phyloP scores from a whole-genome alignment of 345 rosid genomes.

The Microthlaspi erraticum region DNA sequence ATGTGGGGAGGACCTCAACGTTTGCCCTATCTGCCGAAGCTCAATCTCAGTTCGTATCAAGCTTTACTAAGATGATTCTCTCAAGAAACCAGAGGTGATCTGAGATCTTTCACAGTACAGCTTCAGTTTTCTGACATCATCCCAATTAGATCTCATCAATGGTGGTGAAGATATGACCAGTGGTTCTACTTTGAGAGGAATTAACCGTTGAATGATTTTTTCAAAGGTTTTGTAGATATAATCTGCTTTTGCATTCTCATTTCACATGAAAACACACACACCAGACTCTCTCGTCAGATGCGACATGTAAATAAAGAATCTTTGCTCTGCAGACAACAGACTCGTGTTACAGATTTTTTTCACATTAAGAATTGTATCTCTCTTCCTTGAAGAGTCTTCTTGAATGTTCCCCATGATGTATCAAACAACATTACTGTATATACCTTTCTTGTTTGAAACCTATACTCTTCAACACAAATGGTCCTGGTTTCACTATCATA shows the following conservation, averaged over 20 bases:
- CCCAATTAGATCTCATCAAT: slow-evolving; percentile 20
- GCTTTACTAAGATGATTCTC: slow-evolving; percentile 57
- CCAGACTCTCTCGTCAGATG: slow-evolving; percentile 5
- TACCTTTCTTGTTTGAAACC: slow-evolving; percentile 36
- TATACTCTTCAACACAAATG: slow-evolving; percentile 14
- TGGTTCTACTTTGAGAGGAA: background rate
- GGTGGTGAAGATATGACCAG: slow-evolving; percentile 21
- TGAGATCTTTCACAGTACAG: slow-evolving; percentile 19
- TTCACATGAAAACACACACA: slow-evolving; percentile 7
- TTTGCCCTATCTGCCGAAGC: slow-evolving; percentile 84
- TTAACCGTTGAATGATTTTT: background rate
- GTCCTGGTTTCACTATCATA: slow-evolving; percentile 16
- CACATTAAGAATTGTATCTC: background rate
- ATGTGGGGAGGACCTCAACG: slow-evolving; percentile 72
- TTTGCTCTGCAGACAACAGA: slow-evolving; percentile 12
- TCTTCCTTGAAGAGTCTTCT: background rate
- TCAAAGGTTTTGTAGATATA: slow-evolving; percentile 32
- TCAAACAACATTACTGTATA: slow-evolving; percentile 9
- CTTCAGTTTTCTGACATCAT: slow-evolving; percentile 1
- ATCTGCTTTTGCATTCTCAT: slow-evolving; percentile 24
- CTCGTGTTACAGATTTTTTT: slow-evolving; percentile 20
- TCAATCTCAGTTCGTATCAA: slow-evolving; percentile 70
- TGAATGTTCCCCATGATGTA: slow-evolving; percentile 23
- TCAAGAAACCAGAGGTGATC: slow-evolving; percentile 16
- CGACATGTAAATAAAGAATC: slow-evolving; percentile 33